These are phyloP conservation scores for Paramecium sexaurelia DNA, from an alignment of 73 alveolate species.

Conservation along the genomic window DNA sequence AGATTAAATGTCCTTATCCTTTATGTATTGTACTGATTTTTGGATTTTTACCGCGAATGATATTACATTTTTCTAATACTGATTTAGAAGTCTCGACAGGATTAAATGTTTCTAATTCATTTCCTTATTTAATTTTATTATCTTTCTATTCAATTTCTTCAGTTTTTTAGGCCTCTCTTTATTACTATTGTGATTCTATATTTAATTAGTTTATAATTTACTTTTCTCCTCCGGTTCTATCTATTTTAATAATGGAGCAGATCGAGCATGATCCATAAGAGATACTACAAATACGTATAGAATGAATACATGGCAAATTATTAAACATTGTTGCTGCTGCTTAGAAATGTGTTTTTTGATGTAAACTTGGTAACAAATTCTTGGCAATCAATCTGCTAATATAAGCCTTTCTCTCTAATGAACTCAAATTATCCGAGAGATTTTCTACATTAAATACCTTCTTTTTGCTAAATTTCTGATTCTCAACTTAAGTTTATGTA, in stretches of 20 bases:
- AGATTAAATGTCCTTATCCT: constrained; percentile 61
- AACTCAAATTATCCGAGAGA: constrained; percentile 52
- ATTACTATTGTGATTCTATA: neutral
- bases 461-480: constrained; percentile 52
- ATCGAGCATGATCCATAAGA: constrained; percentile 35
- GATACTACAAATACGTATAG: neutral
- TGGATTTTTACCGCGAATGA: constrained; percentile 45
- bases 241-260: constrained; percentile 15
- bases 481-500: constrained; percentile 60
- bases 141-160: neutral
- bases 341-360: constrained; percentile 62
- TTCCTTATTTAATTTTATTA: constrained; percentile 36
- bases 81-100: constrained; percentile 64
- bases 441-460: constrained; percentile 30
- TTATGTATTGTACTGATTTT: neutral
- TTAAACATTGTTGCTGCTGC: constrained; percentile 66
- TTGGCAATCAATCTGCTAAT: constrained; percentile 56
- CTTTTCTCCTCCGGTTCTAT: neutral
- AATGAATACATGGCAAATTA: constrained; percentile 57
- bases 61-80: constrained; percentile 55
- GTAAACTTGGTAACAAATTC: constrained; percentile 55
- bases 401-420: constrained; percentile 54
- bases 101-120: constrained; percentile 60
- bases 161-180: neutral
- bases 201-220: neutral